Evolutionary conservation across 2,329 filamentous ascomycete species (phyloP).

Genomic region (Claviceps digitariae): DNA sequence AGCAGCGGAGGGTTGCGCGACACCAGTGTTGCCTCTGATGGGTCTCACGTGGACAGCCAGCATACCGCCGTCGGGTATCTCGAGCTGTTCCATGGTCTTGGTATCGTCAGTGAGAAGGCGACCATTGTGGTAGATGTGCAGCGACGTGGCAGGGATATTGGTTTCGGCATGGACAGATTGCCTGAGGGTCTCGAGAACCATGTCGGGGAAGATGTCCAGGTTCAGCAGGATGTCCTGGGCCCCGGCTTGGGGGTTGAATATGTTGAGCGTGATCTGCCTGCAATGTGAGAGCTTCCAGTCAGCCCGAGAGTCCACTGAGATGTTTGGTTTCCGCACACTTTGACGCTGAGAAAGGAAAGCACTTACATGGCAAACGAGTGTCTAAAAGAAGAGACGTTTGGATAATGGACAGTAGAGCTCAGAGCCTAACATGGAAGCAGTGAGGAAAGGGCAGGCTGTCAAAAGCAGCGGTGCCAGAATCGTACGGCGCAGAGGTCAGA

Average conservation of each 20-base stretch:
- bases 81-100: constrained; percentile 69
- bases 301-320: neutral
- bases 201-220: constrained; percentile 69
- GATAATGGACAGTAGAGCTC: neutral
- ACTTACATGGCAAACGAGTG: constrained; percentile 1
- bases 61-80: constrained; percentile 83
- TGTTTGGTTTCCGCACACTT: neutral
- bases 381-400: neutral
- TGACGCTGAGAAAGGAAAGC: neutral
- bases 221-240: constrained; percentile 63
- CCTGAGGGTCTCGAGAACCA: constrained; percentile 75
- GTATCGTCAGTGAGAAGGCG: constrained; percentile 61
- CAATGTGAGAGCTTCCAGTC: neutral
- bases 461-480: neutral
- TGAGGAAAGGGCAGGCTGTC: neutral
- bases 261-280: constrained; percentile 80
- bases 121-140: constrained; percentile 87
- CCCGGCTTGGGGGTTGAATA: constrained; percentile 58
- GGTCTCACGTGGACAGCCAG: constrained; percentile 68
- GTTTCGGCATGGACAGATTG: constrained; percentile 79
- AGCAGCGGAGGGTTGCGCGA: constrained; percentile 9
- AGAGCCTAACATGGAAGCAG: neutral
- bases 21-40: constrained; percentile 32
- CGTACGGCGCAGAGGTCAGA: neutral
- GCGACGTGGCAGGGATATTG: constrained; percentile 53